Evolutionary conservation across 345 rosid species (phyloP).

Genomic region (Salix arbutifolia): DNA sequence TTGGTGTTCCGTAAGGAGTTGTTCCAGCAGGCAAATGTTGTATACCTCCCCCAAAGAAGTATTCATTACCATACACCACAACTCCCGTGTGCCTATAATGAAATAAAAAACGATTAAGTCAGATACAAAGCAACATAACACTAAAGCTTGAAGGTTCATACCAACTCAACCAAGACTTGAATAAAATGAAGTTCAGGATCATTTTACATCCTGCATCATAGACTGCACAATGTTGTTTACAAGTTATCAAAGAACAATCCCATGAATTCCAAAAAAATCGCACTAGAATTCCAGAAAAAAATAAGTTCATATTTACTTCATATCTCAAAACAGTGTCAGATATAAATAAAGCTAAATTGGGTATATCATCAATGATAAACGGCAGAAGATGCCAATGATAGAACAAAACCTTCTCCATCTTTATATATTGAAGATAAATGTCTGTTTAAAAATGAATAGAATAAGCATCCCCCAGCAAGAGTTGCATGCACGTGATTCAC

Average conservation of each 20-base stretch:
- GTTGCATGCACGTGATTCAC: too few species aligned
- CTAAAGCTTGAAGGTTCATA: neutral
- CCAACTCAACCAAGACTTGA: neutral
- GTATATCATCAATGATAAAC: neutral
- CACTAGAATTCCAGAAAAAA: neutral
- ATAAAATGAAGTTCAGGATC: neutral
- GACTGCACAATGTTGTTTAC: neutral
- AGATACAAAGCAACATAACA: neutral
- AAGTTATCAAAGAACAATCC: neutral
- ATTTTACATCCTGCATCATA: neutral
- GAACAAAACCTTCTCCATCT: neutral
- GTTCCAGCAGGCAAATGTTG: constrained; percentile 59
- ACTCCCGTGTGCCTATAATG: constrained; percentile 84
- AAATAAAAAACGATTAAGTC: neutral
- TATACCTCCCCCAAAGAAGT: constrained; percentile 89
- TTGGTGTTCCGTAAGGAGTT: constrained; percentile 74
- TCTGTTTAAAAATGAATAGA: neutral
- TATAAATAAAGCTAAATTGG: neutral
- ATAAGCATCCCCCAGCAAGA: neutral
- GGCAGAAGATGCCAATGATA: neutral
- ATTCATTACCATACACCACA: constrained; percentile 76
- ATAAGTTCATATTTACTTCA: neutral
- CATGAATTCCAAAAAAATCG: neutral
- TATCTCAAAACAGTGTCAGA: neutral
- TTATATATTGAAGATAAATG: neutral